Evolutionary conservation across 257 asterid species (phyloP), one percentile per base, ranked within the genome.

Genomic region (Solanum habrochaites): DNA sequence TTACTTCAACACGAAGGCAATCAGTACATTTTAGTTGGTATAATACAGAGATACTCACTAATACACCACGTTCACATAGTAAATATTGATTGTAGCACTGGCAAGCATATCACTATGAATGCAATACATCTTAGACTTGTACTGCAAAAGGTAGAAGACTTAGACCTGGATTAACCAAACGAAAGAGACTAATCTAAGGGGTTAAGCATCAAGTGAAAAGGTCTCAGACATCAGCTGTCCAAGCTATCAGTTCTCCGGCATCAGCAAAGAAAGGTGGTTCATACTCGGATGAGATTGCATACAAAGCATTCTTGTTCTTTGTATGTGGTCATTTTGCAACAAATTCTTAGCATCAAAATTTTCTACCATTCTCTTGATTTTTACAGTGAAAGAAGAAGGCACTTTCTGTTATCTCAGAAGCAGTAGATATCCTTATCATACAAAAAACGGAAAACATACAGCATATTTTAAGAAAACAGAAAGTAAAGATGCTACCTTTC

Each of bases 401-500:
- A 80, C 18, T 27, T 80, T 47, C 40, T 47, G 84, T 80, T 45
- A 47, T 80, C 42, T 47, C 84, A 47, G 42, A 39, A 78, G 43
- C 42, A 80, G 64, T 49, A 27, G 84, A 80, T 80, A 45, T 78
- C 84, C 66, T 78, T 80, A 16, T 80, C 42, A 47, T 47, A 47
- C 27, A 27, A 80, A 47, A 45, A 45, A 78, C 2, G 40, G 42
- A 45, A 80, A 27, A 4, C 67, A 80, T 80, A 47, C 25, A 27
- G 8, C 84, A 80, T 80, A 47, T 9, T 27, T 47, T 42, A 80
- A 80, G 84, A 47, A 80, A 15, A 27, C 40, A 27, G 16, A 78
- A 43, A 71, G 85, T 16, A 62, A 74, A 64, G 31, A 87, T 47
- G 18, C 72, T 89, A 92, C 94, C 94, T 92, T 92, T 87, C 92